Evolutionary conservation across 805 yeast species (phyloP).

Genomic region (Phaffomyces thermotolerans): DNA sequence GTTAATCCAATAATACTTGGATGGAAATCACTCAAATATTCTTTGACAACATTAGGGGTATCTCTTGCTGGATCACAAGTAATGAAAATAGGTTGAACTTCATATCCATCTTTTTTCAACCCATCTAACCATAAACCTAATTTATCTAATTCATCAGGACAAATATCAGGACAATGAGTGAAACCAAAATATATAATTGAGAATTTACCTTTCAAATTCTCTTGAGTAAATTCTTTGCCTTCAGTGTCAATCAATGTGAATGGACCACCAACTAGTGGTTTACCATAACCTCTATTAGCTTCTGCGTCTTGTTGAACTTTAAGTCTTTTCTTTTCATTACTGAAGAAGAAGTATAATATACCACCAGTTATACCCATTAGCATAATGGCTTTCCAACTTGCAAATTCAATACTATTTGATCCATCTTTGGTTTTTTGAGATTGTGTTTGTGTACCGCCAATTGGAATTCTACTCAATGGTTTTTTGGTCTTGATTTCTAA

Average conservation of each 20-base stretch:
- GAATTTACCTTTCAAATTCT: constrained; percentile 71
- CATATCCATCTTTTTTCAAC: constrained; percentile 50
- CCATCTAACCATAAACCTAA: constrained; percentile 60
- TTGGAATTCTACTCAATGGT: constrained; percentile 74
- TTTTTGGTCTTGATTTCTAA: constrained; percentile 30
- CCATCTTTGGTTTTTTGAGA: constrained; percentile 25
- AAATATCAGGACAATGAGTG: constrained; percentile 96
- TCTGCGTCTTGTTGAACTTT: constrained; percentile 74
- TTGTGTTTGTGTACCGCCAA: constrained; percentile 47
- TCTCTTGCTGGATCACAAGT: constrained; percentile 98
- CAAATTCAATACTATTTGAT: constrained; percentile 53
- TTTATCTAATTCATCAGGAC: constrained; percentile 96
- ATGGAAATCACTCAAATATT: constrained; percentile 84
- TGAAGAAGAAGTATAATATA: constrained; percentile 62
- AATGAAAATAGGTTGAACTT: constrained; percentile 80
- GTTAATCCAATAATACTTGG: constrained; percentile 85
- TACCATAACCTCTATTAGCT: constrained; percentile 81
- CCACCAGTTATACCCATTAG: constrained; percentile 66
- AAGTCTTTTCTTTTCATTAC: constrained; percentile 67
- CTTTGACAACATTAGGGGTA: constrained; percentile 74
- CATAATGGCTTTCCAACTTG: constrained; percentile 78
- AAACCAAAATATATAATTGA: constrained; percentile 91
- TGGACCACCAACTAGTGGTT: constrained; percentile 89
- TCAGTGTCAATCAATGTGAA: constrained; percentile 66
- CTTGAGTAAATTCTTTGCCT: constrained; percentile 68